phyloP scores from a whole-genome alignment of 805 yeast genomes.

The Lipomyces sp. region DNA sequence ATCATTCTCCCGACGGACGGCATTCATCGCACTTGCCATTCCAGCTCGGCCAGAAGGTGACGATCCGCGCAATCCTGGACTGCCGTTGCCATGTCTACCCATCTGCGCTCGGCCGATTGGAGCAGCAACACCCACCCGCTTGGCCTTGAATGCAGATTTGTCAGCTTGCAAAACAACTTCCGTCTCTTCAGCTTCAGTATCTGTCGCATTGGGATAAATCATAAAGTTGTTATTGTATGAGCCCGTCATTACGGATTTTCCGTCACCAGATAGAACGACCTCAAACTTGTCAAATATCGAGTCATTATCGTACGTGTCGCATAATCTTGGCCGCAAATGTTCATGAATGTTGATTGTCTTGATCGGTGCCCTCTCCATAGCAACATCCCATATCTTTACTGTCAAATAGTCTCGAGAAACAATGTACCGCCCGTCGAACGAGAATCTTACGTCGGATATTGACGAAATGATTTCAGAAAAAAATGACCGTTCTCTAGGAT shows the following conservation, averaged over 20 bases:
- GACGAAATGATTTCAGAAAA: slow-evolving; percentile 96
- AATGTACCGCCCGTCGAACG: slow-evolving; percentile 89
- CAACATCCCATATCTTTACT: slow-evolving; percentile 96
- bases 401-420: slow-evolving; percentile 98
- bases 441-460: slow-evolving; percentile 90
- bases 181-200: slow-evolving; percentile 48
- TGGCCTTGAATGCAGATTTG: slow-evolving; percentile 89
- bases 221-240: slow-evolving; percentile 95
- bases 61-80: slow-evolving; percentile 36
- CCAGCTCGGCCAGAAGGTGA: slow-evolving; percentile 39
- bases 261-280: slow-evolving; percentile 93
- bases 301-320: slow-evolving; percentile 98
- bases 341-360: slow-evolving; percentile 96
- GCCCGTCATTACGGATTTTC: slow-evolving; percentile 91
- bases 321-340: slow-evolving; percentile 85
- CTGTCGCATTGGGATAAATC: slow-evolving; percentile 78
- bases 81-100: slow-evolving; percentile 43
- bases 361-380: slow-evolving; percentile 93
- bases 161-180: slow-evolving; percentile 95
- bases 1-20: slow-evolving; percentile 64
- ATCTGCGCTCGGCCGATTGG: slow-evolving; percentile 49
- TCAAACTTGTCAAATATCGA: slow-evolving; percentile 98
- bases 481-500: slow-evolving; percentile 90
- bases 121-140: slow-evolving; percentile 57
- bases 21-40: slow-evolving; percentile 50